Conservation (phyloP, 2,329 filamentous ascomycete genomes). For the Tolypocladium amazonense region DNA sequence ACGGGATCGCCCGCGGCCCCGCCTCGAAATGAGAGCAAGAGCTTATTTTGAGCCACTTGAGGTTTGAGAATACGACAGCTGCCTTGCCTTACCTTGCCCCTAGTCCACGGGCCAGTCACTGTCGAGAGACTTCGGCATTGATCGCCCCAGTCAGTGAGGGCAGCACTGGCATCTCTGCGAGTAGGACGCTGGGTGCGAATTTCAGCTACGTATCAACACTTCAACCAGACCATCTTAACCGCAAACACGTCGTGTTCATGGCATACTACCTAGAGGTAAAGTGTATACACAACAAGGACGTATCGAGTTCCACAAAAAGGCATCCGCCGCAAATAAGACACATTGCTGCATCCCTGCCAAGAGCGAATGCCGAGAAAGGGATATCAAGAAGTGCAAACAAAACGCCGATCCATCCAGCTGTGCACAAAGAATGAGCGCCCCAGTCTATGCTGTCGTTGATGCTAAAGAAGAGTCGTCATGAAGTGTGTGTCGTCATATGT, state of each 20-base stretch:
- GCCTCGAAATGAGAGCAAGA: neutral
- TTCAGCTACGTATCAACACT: neutral
- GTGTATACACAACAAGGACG: neutral
- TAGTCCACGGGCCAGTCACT: too few relatives aligned
- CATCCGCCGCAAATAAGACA: neutral
- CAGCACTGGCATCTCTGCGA: neutral
- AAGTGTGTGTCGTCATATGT: constrained; percentile 21
- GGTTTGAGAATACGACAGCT: too few relatives aligned
- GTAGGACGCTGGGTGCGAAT: neutral
- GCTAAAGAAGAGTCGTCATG: constrained; percentile 20
- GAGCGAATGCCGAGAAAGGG: constrained; percentile 11
- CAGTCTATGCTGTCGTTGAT: constrained; percentile 26
- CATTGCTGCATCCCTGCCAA: constrained; percentile 2
- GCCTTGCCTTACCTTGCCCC: too few relatives aligned
- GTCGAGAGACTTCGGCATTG: neutral
- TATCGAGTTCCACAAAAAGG: neutral
- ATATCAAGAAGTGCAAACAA: constrained; percentile 17
- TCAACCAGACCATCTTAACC: neutral
- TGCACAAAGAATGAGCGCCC: constrained; percentile 16
- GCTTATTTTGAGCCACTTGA: neutral
- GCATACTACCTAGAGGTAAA: neutral
- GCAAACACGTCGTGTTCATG: neutral
- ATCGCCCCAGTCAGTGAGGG: neutral
- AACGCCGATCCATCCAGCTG: constrained; percentile 21
- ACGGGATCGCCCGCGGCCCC: neutral